Base-by-base conservation (phyloP, 2,329 filamentous ascomycete species). In the Spiromastix sp. region DNA sequence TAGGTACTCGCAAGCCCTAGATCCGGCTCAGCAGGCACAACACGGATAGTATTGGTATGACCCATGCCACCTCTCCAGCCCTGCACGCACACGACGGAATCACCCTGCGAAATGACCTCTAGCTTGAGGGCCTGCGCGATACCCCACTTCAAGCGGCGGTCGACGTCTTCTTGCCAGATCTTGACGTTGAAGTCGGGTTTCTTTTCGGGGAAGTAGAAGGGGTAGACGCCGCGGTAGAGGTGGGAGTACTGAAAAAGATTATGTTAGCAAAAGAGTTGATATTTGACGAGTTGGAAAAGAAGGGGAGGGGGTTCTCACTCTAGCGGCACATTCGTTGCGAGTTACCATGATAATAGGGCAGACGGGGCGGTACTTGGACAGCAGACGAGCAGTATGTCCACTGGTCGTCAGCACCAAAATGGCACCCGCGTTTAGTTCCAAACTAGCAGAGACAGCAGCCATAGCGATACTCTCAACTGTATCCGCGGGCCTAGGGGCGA, bases 281-380 rank as follows among this genome's bases (percentile, higher is more conserved):
- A 15, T 32, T 5, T 31, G 26, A 21, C 26, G 5, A 30, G 17
- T 4, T 4, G 9, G 26, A 24, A 20, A 9, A 11, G 9, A 36
- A 34, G 16, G 27, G 24, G n/a, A 25, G 8, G 20, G 15, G 12
- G 13, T 49, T 58, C 67, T 61, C 63, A 72, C 69, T 48, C 91
- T 76, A 41, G 86, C 82, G 34, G 91, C 85, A 47, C 74, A 77
- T 32, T 77, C 67, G 61, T 82, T 94, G 53, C 91, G 81, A 46
- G 89, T 94, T 46, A 98, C 84, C 89, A 96, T 96, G 72, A 98
- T 89, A 68, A 98, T 95, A 51, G 91, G 91, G 77, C 89, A 96
- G 46, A 96, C 87, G 34, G 91, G 91, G 56, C 91, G 84, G 72
- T 95, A 98, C 72, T 98, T 98, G 70, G 89, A 93, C 48, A 96